Conservation (phyloP, 192 early-diverging fungal genomes). For the Gaertneriomyces semiglobifer region DNA sequence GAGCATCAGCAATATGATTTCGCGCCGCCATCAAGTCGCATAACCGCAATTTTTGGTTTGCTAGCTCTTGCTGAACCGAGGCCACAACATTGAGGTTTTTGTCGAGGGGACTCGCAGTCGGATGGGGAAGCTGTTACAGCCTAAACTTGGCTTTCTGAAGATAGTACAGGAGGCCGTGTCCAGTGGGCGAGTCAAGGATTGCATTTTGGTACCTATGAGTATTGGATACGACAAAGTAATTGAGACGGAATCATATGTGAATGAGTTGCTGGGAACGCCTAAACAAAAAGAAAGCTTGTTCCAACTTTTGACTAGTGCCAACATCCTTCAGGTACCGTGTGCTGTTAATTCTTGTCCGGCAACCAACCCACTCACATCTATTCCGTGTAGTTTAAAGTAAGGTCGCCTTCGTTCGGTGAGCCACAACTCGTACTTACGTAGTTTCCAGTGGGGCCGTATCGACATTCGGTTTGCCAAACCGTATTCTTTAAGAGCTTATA, state of each 20-base stretch:
- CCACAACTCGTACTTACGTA: too few relatives aligned
- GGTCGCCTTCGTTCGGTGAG: conserved; percentile 46
- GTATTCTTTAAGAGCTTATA: conserved; percentile 65
- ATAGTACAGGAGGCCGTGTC: conserved; percentile 74
- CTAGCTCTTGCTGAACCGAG: conserved; percentile 58
- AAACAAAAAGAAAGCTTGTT: conserved; percentile 76
- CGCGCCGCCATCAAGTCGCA: neutral
- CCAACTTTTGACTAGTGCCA: conserved; percentile 56
- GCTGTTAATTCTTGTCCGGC: neutral
- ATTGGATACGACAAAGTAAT: conserved; percentile 85
- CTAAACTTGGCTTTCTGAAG: conserved; percentile 80
- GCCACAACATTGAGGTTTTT: conserved; percentile 80
- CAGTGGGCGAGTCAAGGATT: conserved; percentile 57
- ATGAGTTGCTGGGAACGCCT: conserved; percentile 74
- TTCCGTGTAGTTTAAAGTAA: conserved; percentile 4
- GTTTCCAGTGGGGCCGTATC: conserved; percentile 72
- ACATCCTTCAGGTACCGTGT: conserved; percentile 27
- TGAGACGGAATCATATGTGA: conserved; percentile 73
- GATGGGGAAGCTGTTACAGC: conserved; percentile 74
- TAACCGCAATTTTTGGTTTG: neutral
- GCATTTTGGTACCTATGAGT: conserved; percentile 73
- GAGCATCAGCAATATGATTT: neutral
- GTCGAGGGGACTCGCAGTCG: conserved; percentile 80
- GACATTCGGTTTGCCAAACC: conserved; percentile 78
- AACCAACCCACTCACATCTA: neutral